Evolutionary conservation across 2,329 filamentous ascomycete species (phyloP).

Genomic region (Fusarium sp.): DNA sequence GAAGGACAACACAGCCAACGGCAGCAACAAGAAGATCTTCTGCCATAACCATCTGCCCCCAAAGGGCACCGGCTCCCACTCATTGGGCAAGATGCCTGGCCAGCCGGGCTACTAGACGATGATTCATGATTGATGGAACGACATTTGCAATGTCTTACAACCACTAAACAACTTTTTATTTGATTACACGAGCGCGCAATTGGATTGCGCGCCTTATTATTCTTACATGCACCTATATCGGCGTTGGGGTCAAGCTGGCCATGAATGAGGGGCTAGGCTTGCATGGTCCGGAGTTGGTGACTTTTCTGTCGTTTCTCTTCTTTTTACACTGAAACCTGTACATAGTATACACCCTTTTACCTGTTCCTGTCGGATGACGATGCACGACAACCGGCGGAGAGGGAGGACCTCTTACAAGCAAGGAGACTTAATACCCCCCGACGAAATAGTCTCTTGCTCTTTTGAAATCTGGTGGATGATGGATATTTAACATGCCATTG

Average conservation of each 20-base stretch:
- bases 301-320: slow-evolving; percentile 28
- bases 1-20: slow-evolving; percentile 58
- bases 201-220: slow-evolving; percentile 7
- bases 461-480: slow-evolving; percentile 22
- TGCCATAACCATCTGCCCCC: slow-evolving; percentile 69
- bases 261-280: slow-evolving; percentile 26
- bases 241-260: slow-evolving; percentile 38
- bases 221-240: slow-evolving; percentile 35
- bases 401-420: slow-evolving; percentile 27
- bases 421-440: slow-evolving; percentile 31
- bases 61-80: slow-evolving; percentile 58
- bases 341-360: slow-evolving; percentile 21
- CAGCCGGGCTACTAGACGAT: slow-evolving; percentile 62
- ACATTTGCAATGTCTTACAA: slow-evolving; percentile 21
- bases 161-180: slow-evolving; percentile 6
- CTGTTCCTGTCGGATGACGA: slow-evolving; percentile 6
- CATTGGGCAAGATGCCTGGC: slow-evolving; percentile 67
- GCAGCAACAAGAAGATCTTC: slow-evolving; percentile 62
- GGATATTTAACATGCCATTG: slow-evolving; percentile 10
- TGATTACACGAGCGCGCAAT: slow-evolving; percentile 4
- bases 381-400: slow-evolving; percentile 7
- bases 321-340: slow-evolving; percentile 25
- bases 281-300: slow-evolving; percentile 43
- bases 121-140: slow-evolving; percentile 33
- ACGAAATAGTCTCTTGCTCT: slow-evolving; percentile 27